phyloP scores from a whole-genome alignment of 768 basidiomycete genomes.

The Filobasidium wieringae region DNA sequence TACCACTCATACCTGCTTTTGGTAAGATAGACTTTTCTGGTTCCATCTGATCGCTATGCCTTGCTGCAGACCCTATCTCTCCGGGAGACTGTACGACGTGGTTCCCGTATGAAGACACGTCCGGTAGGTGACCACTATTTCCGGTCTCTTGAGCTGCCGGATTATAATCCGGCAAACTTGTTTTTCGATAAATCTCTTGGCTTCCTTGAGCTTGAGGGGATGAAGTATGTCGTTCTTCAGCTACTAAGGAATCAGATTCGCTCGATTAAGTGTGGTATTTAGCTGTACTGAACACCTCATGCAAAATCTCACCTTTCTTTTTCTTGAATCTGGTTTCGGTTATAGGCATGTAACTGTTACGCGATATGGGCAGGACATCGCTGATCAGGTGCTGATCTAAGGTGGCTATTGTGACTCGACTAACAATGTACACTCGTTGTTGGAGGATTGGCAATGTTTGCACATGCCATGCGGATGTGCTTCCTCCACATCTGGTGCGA shows the following conservation, averaged over 20 bases:
- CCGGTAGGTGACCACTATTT: not conserved
- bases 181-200: slow-evolving; percentile 29
- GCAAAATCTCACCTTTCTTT: slow-evolving; percentile 58
- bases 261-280: not conserved
- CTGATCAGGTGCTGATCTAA: not conserved
- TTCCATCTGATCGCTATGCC: not conserved
- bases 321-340: slow-evolving; percentile 99
- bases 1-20: not conserved
- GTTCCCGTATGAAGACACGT: not conserved
- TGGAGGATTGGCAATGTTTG: slow-evolving; percentile 88
- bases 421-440: slow-evolving; percentile 78
- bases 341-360: slow-evolving; percentile 67
- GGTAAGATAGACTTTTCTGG: not conserved
- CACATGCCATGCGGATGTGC: slow-evolving; percentile 53
- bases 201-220: slow-evolving; percentile 14
- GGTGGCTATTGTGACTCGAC: slow-evolving; percentile 7
- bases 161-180: not conserved
- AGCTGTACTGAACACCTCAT: not conserved
- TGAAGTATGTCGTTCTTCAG: not conserved
- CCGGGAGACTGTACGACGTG: not conserved
- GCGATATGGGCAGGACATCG: not conserved
- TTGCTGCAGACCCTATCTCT: not conserved
- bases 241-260: not conserved
- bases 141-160: not conserved
- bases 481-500: slow-evolving; percentile 48